A percentile compares a stretch with the other conserved stretches of the same genome.
These are phyloP conservation scores for Solanum infundibuliforme DNA, from an alignment of 257 asterid species.

Conservation along the genomic window DNA sequence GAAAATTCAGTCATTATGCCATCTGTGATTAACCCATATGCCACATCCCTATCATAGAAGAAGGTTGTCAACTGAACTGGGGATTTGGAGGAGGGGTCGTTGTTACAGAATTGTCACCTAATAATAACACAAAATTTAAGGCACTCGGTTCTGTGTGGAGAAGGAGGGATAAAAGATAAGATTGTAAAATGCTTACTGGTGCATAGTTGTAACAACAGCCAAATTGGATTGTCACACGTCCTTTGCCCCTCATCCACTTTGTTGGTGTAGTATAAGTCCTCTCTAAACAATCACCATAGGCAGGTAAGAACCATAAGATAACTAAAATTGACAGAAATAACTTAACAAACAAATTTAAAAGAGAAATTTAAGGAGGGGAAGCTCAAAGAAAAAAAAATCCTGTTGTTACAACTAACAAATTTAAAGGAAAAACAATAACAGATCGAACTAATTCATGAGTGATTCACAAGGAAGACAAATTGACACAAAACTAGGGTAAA, in stretches of 20 bases:
- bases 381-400: neutral
- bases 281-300: slow-evolving; percentile 2
- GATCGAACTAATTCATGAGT: neutral
- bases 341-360: neutral
- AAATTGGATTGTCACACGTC: slow-evolving; percentile 35
- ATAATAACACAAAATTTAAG: neutral
- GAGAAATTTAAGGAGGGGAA: neutral
- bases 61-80: neutral
- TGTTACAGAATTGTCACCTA: neutral
- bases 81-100: neutral
- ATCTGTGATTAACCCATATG: neutral
- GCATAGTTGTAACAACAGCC: slow-evolving; percentile 41
- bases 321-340: neutral
- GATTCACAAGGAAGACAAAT: neutral
- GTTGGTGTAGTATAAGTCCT: slow-evolving; percentile 30
- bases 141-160: neutral
- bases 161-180: neutral
- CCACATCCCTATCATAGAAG: neutral
- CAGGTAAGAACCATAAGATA: neutral
- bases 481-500: neutral
- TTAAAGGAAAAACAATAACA: neutral
- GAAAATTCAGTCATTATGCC: neutral
- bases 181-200: slow-evolving; percentile 2
- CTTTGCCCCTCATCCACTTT: slow-evolving; percentile 43
- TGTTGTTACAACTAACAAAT: neutral